These are phyloP conservation scores for Picochlorum sp. DNA, from an alignment of 139 green algal species.

Conservation along the genomic window DNA sequence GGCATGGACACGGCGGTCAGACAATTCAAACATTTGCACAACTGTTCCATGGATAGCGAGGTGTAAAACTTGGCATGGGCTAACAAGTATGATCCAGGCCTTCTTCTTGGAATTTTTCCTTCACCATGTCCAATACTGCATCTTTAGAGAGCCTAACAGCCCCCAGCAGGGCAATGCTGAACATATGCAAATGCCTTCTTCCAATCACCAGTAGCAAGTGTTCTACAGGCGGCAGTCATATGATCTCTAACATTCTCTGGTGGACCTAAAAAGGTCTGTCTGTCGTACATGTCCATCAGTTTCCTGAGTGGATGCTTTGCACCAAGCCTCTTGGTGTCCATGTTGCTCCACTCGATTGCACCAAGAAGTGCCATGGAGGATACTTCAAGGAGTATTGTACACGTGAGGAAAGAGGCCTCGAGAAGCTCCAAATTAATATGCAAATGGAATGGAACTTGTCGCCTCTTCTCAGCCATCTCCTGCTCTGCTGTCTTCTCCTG, in stretches of 20 bases:
- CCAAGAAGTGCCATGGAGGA: conserved; percentile 62
- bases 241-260: conserved; percentile 97
- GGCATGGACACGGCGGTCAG: conserved; percentile 62
- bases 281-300: conserved; percentile 89
- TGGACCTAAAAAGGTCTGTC: conserved; percentile 85
- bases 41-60: conserved; percentile 72
- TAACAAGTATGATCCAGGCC: conserved; percentile 90
- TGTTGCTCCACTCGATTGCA: neutral
- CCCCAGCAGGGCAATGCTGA: conserved; percentile 61
- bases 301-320: conserved; percentile 79
- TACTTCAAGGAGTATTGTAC: conserved; percentile 90
- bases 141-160: conserved; percentile 58
- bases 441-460: conserved; percentile 99
- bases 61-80: conserved; percentile 76
- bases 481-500: conserved; percentile 83
- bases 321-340: conserved; percentile 31
- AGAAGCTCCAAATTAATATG: conserved; percentile 99
- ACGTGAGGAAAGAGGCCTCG: conserved; percentile 86
- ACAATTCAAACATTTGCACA: conserved; percentile 86
- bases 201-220: conserved; percentile 73
- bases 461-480: conserved; percentile 89
- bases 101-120: conserved; percentile 74
- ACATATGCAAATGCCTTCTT: conserved; percentile 54
- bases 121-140: conserved; percentile 69
- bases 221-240: conserved; percentile 76